A percentile compares a stretch with the other conserved stretches of the same genome.
Conservation (phyloP, 2,329 filamentous ascomycete species). For the Colletotrichum zoysiae region DNA sequence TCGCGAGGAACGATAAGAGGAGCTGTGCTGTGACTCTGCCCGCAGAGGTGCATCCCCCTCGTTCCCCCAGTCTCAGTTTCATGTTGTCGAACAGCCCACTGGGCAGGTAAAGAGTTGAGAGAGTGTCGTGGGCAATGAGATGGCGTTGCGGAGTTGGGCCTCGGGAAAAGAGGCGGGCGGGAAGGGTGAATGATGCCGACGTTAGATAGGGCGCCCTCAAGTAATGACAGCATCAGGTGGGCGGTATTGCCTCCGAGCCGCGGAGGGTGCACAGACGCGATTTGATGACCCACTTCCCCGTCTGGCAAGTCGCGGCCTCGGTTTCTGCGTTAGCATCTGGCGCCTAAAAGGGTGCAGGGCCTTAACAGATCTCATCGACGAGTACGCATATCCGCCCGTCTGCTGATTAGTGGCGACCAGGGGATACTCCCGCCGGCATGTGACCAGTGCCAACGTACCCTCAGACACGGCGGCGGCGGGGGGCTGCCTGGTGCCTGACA, state of each 20-base stretch:
- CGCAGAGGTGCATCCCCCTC: slow-evolving; percentile 63
- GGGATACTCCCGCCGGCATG: slow-evolving; percentile 33
- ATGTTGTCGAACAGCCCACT: not conserved
- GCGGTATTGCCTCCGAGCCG: slow-evolving; percentile 33
- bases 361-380: slow-evolving; percentile 6
- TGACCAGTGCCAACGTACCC: slow-evolving; percentile 24
- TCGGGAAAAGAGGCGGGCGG: slow-evolving; percentile 5
- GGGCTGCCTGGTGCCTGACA: slow-evolving; percentile 30
- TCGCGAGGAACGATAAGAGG: slow-evolving; percentile 75
- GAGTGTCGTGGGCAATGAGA: not conserved
- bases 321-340: slow-evolving; percentile 2
- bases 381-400: slow-evolving; percentile 15
- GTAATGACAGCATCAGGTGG: slow-evolving; percentile 41
- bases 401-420: slow-evolving; percentile 31
- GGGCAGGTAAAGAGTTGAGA: not conserved
- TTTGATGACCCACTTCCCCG: slow-evolving; percentile 16
- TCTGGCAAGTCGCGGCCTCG: slow-evolving; percentile 19
- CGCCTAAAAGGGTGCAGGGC: fast-evolving
- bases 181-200: slow-evolving; percentile 37
- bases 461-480: slow-evolving; percentile 21
- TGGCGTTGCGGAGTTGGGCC: slow-evolving; percentile 4
- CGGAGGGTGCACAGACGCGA: slow-evolving; percentile 35
- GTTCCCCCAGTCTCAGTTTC: slow-evolving; percentile 26
- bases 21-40: slow-evolving; percentile 73
- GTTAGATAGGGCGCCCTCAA: slow-evolving; percentile 16